phyloP scores from a whole-genome alignment of 2,329 filamentous ascomycete genomes.

The Aureobasidium melanogenum region DNA sequence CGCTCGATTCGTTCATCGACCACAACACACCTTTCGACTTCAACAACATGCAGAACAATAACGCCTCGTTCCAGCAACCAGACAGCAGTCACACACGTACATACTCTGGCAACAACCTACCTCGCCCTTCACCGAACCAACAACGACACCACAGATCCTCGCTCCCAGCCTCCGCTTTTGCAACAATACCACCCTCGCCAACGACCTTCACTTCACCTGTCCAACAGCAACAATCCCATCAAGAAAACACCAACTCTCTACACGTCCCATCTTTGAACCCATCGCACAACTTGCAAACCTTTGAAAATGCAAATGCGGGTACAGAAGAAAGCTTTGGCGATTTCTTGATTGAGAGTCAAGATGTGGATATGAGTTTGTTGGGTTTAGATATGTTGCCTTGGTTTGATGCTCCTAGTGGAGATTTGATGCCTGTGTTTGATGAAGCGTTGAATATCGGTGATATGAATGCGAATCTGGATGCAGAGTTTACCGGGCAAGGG shows the following conservation, averaged over 20 bases:
- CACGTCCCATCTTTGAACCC: not conserved
- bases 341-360: conserved; percentile 68
- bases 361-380: conserved; percentile 64
- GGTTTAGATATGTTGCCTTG: conserved; percentile 65
- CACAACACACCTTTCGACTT: not conserved
- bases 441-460: not conserved
- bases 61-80: not conserved
- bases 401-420: conserved; percentile 42
- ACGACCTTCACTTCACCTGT: not conserved
- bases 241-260: not conserved
- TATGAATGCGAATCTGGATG: too few relatives aligned
- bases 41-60: conserved; percentile 1
- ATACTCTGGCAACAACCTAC: conserved; percentile 8
- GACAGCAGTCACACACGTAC: not conserved
- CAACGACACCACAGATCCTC: not conserved
- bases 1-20: conserved; percentile 15
- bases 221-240: not conserved
- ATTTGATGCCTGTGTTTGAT: not conserved
- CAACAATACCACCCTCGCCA: not conserved
- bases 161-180: not conserved
- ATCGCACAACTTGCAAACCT: not conserved
- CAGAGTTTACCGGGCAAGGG: not conserved
- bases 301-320: conserved; percentile 10
- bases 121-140: not conserved
- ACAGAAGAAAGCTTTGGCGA: conserved; percentile 29